Evolutionary conservation across 371 early-diverging fungal species (phyloP), one percentile per base, ranked within the genome.

Genomic region (Globomyces sp.): DNA sequence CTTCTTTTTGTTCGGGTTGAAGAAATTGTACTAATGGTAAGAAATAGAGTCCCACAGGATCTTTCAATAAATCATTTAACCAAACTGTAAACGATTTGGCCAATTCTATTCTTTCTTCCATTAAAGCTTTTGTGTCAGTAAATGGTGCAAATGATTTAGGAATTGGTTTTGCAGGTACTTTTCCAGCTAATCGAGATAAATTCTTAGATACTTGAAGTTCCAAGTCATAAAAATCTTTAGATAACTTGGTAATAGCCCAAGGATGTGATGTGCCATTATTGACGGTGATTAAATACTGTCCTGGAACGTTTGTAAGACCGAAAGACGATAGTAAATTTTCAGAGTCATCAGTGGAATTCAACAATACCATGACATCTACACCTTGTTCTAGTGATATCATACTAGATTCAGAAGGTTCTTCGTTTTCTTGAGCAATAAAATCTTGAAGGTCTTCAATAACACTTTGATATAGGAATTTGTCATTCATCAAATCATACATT

Each of bases 21-120:
- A 55, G n/a, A 51, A 51, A 51, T 37, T 51, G 37, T 5, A 63
- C 10, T 13, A 47, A 9, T 53, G 11, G 13, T 41, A 6, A n/a
- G n/a, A 13, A 63, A 10, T 13, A 5, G 6, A 55, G 5, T 5
- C 8, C 4, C 55, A 55, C 4, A 10, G 55, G 24, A 39, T 55
- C 55, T 36, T 55, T 55, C 55, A 55, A 8, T 10, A 55, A 47
- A 11, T 47, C 47, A 47, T 6, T 47, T 47, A 6, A 45, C 13
- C 10, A 11, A n/a, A 37, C 13, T 50, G 13, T 37, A 42, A 46
- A 24, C 5, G 34, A 24, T 64, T 34, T 51, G 11, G 66, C 70
- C 42, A 10, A 40, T 61, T 62, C 64, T 11, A 44, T 59, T 10
- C 48, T 64, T 24, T 52, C 65, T 11, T 34, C 37, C 52, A 53